Percentiles rank a stretch among this genome's conserved stretches.
Evolutionary conservation across 768 basidiomycete genomes (phyloP).

Genomic region (Hygrocybe punicea): DNA sequence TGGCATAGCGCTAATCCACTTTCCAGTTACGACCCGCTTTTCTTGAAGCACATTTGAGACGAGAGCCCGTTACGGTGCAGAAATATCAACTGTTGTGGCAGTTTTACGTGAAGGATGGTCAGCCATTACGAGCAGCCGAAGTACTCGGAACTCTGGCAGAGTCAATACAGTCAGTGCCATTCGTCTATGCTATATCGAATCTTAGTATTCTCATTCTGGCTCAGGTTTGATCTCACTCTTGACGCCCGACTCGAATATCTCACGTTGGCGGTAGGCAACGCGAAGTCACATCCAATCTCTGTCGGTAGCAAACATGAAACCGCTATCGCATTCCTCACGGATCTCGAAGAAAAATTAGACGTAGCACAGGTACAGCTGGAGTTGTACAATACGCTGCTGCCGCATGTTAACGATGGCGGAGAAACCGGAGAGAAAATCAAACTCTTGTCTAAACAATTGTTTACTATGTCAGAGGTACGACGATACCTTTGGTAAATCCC

Average conservation of each 20-base stretch:
- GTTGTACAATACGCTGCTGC: slow-evolving; percentile 64
- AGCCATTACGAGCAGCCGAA: slow-evolving; percentile 83
- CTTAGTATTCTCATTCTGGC: slow-evolving; percentile 2
- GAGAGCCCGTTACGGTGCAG: slow-evolving; percentile 74
- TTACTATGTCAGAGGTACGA: slow-evolving; percentile 79
- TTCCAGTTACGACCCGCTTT: slow-evolving; percentile 77
- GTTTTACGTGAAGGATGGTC: slow-evolving; percentile 90
- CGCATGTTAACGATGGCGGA: slow-evolving; percentile 57
- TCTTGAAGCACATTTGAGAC: slow-evolving; percentile 82
- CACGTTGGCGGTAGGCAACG: slow-evolving; percentile 91
- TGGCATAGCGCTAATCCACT: not conserved
- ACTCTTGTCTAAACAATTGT: slow-evolving; percentile 55
- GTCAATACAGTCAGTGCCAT: slow-evolving; percentile 63
- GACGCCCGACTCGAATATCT: slow-evolving; percentile 84
- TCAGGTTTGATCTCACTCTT: slow-evolving; percentile 64
- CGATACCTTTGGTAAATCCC: slow-evolving; percentile 15
- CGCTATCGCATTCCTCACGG: slow-evolving; percentile 92
- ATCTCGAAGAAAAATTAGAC: slow-evolving; percentile 93
- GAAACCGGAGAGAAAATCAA: slow-evolving; percentile 63
- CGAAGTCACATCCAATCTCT: slow-evolving; percentile 89
- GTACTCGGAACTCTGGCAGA: slow-evolving; percentile 82
- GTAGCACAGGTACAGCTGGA: slow-evolving; percentile 97
- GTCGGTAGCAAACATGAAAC: slow-evolving; percentile 75
- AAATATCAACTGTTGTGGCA: slow-evolving; percentile 94
- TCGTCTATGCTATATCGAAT: not conserved